Percentiles rank a stretch among this genome's conserved stretches.
Conservation (phyloP, 257 asterid species). For the Solanum chilense region DNA sequence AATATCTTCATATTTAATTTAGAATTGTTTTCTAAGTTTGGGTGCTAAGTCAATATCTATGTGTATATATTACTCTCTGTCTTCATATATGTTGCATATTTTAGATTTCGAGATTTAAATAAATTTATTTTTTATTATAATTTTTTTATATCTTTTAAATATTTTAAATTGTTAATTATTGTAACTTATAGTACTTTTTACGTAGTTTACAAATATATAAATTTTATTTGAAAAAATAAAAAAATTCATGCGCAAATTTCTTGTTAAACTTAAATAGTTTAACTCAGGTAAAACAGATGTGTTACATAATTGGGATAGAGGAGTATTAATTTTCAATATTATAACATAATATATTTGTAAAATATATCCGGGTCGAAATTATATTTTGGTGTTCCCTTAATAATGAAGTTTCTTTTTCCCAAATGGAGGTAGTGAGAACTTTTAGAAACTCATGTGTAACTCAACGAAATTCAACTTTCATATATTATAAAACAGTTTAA, state of each 20-base stretch:
- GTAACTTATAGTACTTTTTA: too few relatives aligned
- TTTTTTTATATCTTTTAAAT: too few relatives aligned
- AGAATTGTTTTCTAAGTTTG: not conserved
- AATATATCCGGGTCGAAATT: not conserved
- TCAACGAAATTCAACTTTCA: not conserved
- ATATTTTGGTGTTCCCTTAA: not conserved
- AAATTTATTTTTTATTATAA: too few relatives aligned
- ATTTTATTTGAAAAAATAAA: too few relatives aligned
- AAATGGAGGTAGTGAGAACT: not conserved
- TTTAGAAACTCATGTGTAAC: not conserved
- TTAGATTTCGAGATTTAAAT: too few relatives aligned
- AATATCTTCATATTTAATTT: not conserved
- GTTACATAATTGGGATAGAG: too few relatives aligned
- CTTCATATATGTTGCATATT: not conserved
- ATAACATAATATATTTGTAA: not conserved
- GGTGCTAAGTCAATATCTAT: not conserved
- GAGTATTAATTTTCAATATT: not conserved
- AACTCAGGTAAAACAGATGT: not conserved
- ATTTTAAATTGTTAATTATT: not conserved
- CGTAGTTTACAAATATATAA: not conserved
- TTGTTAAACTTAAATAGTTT: not conserved
- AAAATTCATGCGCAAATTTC: not conserved
- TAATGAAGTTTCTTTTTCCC: not conserved
- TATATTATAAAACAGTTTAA: not conserved
- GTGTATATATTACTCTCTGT: not conserved